Base-by-base conservation (phyloP, 345 rosid genomes). In the Ricinus communis region DNA sequence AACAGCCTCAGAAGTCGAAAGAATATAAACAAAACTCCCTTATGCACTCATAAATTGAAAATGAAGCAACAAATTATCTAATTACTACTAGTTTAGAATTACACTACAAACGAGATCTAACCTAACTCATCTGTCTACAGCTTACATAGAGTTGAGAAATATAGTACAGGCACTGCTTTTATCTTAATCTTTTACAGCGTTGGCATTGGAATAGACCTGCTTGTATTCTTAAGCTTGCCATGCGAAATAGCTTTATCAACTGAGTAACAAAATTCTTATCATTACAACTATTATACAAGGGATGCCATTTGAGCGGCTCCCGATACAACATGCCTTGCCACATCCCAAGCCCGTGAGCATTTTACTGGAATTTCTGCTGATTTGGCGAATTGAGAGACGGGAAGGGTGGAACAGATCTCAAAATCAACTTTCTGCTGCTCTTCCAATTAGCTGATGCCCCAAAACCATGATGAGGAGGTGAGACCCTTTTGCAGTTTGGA, bases 321-420 rank as follows among this genome's bases (percentile, higher is more conserved):
- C 50, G n/a, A n/a, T n/a, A n/a, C n/a, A n/a, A n/a, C n/a, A n/a
- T n/a, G n/a, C n/a, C n/a, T n/a, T n/a, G n/a, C n/a, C n/a, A n/a
- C 66, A 31, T 31, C 31, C 30, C 1, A 31, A 59, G 27, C 22
- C 8, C 22, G n/a, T n/a, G 22, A 36, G 25, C 46, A 3, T 10
- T 40, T 27, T 19, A 21, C 10, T 2, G 16, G 24, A 28, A 62
- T 22, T 30, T 54, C 57, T 78, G 62, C 57, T 78, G 58, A 56
- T 54, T 40, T 43, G 71, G 75, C 54, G 74, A 67, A 47, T 60
- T 70, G 68, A 73, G 72, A 3, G 82, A 75, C 28, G 83, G 81
- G 61, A 81, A 77, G 13, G 81, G 72, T 22, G 72, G 84, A 50
- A 81, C 62, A 33, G 77, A 79, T 79, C 79, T 81, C 68, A 85